Conservation (phyloP, 139 green algal genomes). For the Volvox africanus region DNA sequence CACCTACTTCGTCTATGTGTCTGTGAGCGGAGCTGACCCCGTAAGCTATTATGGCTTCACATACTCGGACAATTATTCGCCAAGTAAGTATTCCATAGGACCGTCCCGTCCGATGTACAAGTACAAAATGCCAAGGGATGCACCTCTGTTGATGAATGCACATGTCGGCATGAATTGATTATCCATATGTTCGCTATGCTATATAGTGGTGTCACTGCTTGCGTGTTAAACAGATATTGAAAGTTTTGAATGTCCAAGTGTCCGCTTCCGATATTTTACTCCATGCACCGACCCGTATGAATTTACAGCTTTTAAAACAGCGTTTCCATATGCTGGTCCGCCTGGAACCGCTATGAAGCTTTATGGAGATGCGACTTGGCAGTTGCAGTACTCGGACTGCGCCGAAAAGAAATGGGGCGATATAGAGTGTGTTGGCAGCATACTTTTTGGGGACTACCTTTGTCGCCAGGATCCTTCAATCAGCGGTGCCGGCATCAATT, state of each 20-base stretch:
- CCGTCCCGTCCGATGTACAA: background rate
- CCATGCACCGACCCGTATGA: no score
- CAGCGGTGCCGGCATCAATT: background rate
- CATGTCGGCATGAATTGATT: no score
- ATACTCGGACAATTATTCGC: constrained; percentile 11
- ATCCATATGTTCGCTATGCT: no score
- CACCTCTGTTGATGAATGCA: no score
- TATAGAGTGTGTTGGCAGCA: constrained; percentile 3
- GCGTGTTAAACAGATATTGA: no score
- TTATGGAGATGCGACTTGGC: constrained; percentile 14
- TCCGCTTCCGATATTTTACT: no score
- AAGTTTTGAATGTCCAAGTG: no score
- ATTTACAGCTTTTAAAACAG: constrained; percentile 6
- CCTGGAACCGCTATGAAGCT: constrained; percentile 2
- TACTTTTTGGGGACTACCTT: constrained; percentile 39
- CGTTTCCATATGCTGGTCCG: background rate
- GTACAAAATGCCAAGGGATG: no score
- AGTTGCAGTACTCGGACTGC: constrained; percentile 23
- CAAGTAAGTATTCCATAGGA: constrained; percentile 33
- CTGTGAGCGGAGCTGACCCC: constrained; percentile 4
- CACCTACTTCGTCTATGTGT: constrained; percentile 26
- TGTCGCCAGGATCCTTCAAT: constrained; percentile 14
- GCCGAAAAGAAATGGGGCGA: background rate
- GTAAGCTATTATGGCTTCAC: constrained; percentile 20
- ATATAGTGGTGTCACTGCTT: no score